Base-by-base conservation (phyloP, 2,329 filamentous ascomycete species). In the Teratosphaeriaceae sp. region DNA sequence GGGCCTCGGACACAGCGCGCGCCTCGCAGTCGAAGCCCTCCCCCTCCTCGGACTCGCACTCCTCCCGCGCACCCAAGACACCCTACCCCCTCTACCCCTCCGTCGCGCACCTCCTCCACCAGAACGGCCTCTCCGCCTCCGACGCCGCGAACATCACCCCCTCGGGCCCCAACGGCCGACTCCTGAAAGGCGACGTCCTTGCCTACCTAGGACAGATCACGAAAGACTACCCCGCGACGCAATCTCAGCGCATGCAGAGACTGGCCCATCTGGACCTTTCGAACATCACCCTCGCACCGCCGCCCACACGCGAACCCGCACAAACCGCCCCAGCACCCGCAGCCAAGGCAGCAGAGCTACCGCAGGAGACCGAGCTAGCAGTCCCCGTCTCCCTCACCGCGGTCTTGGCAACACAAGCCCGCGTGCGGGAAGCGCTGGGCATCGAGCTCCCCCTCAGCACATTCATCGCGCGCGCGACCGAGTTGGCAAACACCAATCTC, bases 141-240 rank as follows among this genome's bases (percentile, higher is more conserved):
- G 85, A 88, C 46, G 74, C 88, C 40, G 74, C 80, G 66, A 84
- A 85, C 64, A 96, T 97, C 64, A 84, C 81, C 41, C 84, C 88
- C 5, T 90, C 86, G 16, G 92, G 92, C 19, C 92, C 92, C 22
- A 82, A 82, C 57, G 88, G 89, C 45, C 82, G 92, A 48, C 73
- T 98, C 42, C 76, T 98, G 49, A 98, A 98, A 75, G 92, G 92
- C 43, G 92, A 98, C 62, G 84, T 98, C 5, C 79, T 98, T 42
- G 89, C 88, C 37, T 92, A 90, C 65, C 67, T 97, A 13, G 92
- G 92, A 49, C 73, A 75, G 54, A 87, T 96, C 58, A 73, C 82
- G 47, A 71, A 80, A 50, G 74, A 80, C 46, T 84, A 86, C 53
- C 85, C 90, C 2, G 75, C 78, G 18, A n/a, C n/a, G 73, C 80